Evolutionary conservation across 768 basidiomycete species (phyloP).

Genomic region (Leccinum olivaceopallidum): DNA sequence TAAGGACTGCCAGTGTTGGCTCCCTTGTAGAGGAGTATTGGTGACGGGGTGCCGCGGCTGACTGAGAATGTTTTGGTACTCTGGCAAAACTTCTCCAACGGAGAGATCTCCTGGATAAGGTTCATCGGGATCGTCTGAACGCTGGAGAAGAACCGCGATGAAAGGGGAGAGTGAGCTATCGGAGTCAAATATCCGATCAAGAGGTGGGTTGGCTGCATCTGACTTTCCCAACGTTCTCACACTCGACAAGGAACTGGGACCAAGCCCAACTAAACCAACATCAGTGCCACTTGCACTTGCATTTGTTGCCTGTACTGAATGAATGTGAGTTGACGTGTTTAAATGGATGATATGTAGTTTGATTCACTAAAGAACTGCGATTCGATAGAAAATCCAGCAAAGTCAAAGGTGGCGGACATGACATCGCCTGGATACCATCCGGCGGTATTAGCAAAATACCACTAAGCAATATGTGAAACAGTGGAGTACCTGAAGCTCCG

Average conservation of each 20-base stretch:
- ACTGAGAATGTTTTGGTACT: constrained; percentile 47
- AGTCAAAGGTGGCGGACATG: constrained; percentile 30
- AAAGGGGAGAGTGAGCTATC: constrained; percentile 58
- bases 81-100: constrained; percentile 55
- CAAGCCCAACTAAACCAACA: constrained; percentile 53
- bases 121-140: constrained; percentile 53
- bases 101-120: constrained; percentile 61
- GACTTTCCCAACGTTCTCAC: constrained; percentile 39
- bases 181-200: constrained; percentile 66
- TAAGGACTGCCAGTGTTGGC: constrained; percentile 67
- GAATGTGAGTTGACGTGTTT: constrained; percentile 3
- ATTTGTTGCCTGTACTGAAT: constrained; percentile 21
- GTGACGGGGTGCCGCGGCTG: constrained; percentile 55
- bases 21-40: constrained; percentile 33
- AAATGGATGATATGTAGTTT: neutral
- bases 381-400: constrained; percentile 45
- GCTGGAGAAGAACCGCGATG: constrained; percentile 64
- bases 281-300: constrained; percentile 11
- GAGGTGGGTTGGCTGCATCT: constrained; percentile 48
- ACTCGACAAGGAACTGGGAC: constrained; percentile 57
- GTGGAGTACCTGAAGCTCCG: constrained; percentile 43
- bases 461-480: neutral
- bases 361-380: constrained; percentile 37
- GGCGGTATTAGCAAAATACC: neutral
- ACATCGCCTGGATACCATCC: constrained; percentile 25